phyloP scores from a whole-genome alignment of 2,329 filamentous ascomycete genomes.

The Penicillium sp. region DNA sequence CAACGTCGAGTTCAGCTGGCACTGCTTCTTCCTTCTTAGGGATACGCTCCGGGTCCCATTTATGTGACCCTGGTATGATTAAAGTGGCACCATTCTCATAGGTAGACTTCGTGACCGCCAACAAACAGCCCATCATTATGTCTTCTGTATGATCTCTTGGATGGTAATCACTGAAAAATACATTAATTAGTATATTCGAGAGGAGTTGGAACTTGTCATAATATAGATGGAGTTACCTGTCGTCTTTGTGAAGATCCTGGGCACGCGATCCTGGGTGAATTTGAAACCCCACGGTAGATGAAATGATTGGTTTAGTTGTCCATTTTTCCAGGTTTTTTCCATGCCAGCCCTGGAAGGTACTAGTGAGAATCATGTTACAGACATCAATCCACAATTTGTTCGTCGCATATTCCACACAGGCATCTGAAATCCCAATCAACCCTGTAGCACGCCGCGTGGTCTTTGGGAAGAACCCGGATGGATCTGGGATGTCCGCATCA shows the following conservation, averaged over 20 bases:
- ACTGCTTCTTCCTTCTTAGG: conserved; percentile 2
- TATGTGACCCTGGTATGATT: conserved; percentile 3
- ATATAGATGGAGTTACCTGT: background rate
- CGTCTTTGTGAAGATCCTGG: conserved; percentile 3
- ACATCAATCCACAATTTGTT: conserved; percentile 6
- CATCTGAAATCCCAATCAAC: conserved; percentile 4
- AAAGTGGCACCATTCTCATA: conserved; percentile 3
- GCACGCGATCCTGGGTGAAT: conserved; percentile 5
- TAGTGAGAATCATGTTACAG: conserved; percentile 3
- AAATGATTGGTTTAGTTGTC: conserved; percentile 4
- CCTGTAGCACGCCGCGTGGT: background rate
- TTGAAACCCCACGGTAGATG: conserved; percentile 3
- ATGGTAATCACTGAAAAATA: conserved; percentile 2
- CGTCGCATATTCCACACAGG: conserved; percentile 4
- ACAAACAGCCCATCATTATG: conserved; percentile 2
- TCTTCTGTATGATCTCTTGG: background rate
- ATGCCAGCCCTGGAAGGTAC: conserved; percentile 3
- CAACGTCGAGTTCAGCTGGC: conserved; percentile 2
- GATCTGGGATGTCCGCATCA: conserved; percentile 5
- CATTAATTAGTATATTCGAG: background rate
- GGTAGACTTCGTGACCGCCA: conserved; percentile 3
- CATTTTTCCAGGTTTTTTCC: background rate
- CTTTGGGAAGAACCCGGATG: conserved; percentile 2
- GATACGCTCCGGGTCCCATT: background rate
- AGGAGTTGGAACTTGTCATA: background rate